Evolutionary conservation across 768 basidiomycete genomes (phyloP).

Genomic region (Suillus hirtellus): DNA sequence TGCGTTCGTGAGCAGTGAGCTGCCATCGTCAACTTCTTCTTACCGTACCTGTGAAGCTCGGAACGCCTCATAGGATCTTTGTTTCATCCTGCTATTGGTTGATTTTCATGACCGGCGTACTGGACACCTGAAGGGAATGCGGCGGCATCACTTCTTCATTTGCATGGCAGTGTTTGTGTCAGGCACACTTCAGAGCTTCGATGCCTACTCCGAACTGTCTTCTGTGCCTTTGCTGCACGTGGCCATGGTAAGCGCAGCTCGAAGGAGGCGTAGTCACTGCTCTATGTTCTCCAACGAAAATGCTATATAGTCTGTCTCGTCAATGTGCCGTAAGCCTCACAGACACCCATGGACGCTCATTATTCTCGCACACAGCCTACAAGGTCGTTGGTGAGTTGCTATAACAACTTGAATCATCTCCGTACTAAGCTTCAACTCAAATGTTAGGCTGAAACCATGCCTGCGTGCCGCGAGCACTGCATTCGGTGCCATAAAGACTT

Average conservation of each 20-base stretch:
- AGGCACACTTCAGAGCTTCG: slow-evolving; percentile 2
- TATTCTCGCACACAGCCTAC: neutral
- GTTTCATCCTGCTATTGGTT: slow-evolving; percentile 1
- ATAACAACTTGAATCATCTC: neutral
- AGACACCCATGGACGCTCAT: neutral
- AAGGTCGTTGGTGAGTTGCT: neutral
- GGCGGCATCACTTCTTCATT: slow-evolving; percentile 1
- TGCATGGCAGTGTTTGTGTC: neutral
- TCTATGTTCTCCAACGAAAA: neutral
- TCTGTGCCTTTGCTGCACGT: slow-evolving; percentile 9
- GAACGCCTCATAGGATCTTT: neutral
- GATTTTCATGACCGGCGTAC: slow-evolving; percentile 2
- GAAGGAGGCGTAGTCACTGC: neutral
- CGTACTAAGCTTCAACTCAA: neutral
- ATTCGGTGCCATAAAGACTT: slow-evolving; percentile 4
- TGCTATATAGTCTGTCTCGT: slow-evolving; percentile 4
- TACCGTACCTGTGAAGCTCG: neutral
- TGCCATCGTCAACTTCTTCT: neutral
- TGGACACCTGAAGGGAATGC: slow-evolving; percentile 1
- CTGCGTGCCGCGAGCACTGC: neutral
- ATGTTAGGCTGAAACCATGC: neutral
- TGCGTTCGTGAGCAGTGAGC: neutral
- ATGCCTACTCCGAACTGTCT: slow-evolving; percentile 1
- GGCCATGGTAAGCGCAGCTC: neutral
- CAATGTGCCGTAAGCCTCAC: neutral